Evolutionary conservation across 2,329 filamentous ascomycete species (phyloP).

Genomic region (Fusarium ambrosium): DNA sequence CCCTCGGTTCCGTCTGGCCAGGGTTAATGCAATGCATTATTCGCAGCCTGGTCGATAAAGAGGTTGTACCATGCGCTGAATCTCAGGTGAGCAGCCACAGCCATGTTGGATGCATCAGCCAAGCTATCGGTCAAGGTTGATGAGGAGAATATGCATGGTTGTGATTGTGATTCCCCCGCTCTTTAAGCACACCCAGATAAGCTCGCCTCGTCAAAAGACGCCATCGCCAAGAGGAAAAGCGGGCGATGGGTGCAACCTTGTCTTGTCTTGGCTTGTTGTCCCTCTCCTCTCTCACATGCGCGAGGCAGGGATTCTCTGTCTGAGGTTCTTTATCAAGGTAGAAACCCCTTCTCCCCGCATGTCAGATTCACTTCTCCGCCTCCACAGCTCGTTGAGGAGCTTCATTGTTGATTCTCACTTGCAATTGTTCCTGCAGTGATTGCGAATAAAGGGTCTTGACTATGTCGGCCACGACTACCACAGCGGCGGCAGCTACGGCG

Average conservation of each 20-base stretch:
- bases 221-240: background rate
- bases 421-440: background rate
- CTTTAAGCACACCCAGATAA: background rate
- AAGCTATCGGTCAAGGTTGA: background rate
- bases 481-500: slow-evolving; percentile 2
- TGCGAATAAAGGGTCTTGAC: background rate
- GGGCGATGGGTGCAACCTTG: background rate
- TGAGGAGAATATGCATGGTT: no score
- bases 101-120: background rate
- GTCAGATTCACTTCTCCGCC: background rate
- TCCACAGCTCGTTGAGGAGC: background rate
- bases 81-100: background rate
- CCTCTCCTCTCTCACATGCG: background rate
- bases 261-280: background rate
- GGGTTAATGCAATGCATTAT: background rate
- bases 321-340: background rate
- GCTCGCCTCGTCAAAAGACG: background rate
- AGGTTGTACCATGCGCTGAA: background rate
- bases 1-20: background rate
- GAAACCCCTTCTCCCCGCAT: background rate
- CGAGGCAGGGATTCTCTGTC: background rate
- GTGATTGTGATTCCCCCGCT: background rate
- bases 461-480: slow-evolving; percentile 22
- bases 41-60: background rate
- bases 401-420: background rate